phyloP scores from a whole-genome alignment of 768 basidiomycete genomes.

The Pisolithus microcarpus region DNA sequence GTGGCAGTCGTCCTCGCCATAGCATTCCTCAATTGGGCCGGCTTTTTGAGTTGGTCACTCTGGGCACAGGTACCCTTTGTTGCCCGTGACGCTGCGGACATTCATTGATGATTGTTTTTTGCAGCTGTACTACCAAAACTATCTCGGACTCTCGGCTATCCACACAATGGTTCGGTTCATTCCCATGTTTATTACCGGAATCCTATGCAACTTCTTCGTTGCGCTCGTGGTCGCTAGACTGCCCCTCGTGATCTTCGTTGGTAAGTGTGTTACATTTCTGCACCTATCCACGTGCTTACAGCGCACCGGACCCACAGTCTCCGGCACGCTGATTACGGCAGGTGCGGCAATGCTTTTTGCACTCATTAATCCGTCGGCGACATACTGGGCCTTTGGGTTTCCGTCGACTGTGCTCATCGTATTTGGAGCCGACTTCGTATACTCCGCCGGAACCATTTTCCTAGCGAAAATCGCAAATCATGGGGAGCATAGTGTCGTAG shows the following conservation, averaged over 20 bases:
- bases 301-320: slow-evolving; percentile 23
- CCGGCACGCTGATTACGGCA: slow-evolving; percentile 54
- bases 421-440: slow-evolving; percentile 75
- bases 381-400: slow-evolving; percentile 76
- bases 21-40: slow-evolving; percentile 58
- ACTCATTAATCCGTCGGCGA: slow-evolving; percentile 44
- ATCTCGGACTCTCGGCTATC: slow-evolving; percentile 45
- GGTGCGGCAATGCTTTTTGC: slow-evolving; percentile 61
- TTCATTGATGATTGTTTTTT: not conserved
- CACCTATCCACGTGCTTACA: not conserved
- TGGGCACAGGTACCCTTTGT: slow-evolving; percentile 34
- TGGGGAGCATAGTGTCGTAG: slow-evolving; percentile 70
- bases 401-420: slow-evolving; percentile 59
- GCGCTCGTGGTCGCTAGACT: slow-evolving; percentile 51
- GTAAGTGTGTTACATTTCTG: slow-evolving; percentile 27
- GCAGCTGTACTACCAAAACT: slow-evolving; percentile 70
- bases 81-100: too few species aligned
- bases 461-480: slow-evolving; percentile 59
- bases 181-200: slow-evolving; percentile 64
- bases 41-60: slow-evolving; percentile 49
- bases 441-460: slow-evolving; percentile 65
- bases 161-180: slow-evolving; percentile 58
- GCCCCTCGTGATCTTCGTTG: slow-evolving; percentile 48
- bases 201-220: slow-evolving; percentile 58
- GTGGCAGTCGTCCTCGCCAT: slow-evolving; percentile 56